phyloP scores from a whole-genome alignment of 345 rosid genomes.

The Euphorbia lathyris region DNA sequence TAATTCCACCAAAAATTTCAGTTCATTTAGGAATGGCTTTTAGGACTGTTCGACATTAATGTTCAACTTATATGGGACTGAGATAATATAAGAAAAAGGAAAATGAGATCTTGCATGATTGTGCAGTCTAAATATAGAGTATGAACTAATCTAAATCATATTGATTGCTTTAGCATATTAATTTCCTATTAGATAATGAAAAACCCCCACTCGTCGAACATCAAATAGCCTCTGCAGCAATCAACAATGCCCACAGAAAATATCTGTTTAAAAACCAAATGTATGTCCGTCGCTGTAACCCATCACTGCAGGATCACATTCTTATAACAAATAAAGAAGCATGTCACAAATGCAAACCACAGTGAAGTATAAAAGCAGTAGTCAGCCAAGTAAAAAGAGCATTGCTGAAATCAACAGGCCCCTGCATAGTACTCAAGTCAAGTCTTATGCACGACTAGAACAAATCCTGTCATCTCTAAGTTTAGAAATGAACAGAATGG shows the following conservation, averaged over 20 bases:
- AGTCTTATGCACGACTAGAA: slow-evolving; percentile 17
- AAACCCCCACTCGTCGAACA: slow-evolving; percentile 13
- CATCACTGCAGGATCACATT: neutral
- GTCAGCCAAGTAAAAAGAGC: neutral
- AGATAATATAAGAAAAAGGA: neutral
- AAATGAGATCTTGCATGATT: neutral
- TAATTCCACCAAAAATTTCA: too few relatives aligned
- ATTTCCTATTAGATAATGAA: slow-evolving; percentile 21
- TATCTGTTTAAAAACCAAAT: neutral
- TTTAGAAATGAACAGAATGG: slow-evolving; percentile 11
- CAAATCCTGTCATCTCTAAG: slow-evolving; percentile 10
- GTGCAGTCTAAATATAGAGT: neutral
- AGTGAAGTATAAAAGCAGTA: neutral
- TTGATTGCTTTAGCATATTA: slow-evolving; percentile 5
- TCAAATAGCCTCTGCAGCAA: slow-evolving; percentile 24
- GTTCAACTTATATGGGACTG: neutral
- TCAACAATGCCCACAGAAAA: neutral
- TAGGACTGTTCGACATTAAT: neutral
- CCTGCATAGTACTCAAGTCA: neutral
- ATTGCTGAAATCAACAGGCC: slow-evolving; percentile 2
- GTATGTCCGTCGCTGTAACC: neutral
- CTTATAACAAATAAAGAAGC: neutral
- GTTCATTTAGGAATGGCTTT: neutral
- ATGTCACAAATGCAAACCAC: neutral
- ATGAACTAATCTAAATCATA: neutral